Evolutionary conservation across 2,329 filamentous ascomycete genomes (phyloP).

Genomic region (Rhynchosporium agropyri): DNA sequence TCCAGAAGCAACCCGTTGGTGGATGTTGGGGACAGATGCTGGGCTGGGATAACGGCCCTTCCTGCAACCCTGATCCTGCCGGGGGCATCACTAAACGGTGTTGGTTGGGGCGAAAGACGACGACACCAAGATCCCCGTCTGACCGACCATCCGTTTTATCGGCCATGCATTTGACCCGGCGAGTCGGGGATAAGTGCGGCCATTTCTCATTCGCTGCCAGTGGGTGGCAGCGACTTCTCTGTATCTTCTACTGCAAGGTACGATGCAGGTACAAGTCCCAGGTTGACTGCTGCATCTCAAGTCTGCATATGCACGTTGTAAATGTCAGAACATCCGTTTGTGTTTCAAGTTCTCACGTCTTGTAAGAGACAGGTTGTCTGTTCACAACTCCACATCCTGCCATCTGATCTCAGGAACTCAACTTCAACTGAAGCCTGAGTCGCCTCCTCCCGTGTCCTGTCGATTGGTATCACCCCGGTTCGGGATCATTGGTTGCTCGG

Average conservation of each 20-base stretch:
- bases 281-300: constrained; percentile 2
- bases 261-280: constrained; percentile 38
- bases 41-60: constrained; percentile 16
- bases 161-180: constrained; percentile 5
- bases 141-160: constrained; percentile 6
- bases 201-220: constrained; percentile 15
- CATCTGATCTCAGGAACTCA: constrained; percentile 24
- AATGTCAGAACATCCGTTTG: constrained; percentile 14
- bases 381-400: constrained; percentile 15
- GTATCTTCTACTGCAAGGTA: constrained; percentile 36
- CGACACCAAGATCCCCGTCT: constrained; percentile 6
- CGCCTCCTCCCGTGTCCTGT: constrained; percentile 34
- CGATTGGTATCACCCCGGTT: constrained; percentile 24
- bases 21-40: constrained; percentile 16
- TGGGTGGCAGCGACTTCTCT: neutral
- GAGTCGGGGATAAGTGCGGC: neutral
- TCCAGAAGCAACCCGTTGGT: constrained; percentile 18
- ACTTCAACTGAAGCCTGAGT: constrained; percentile 22
- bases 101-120: neutral
- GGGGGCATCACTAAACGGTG: constrained; percentile 11
- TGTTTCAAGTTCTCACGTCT: constrained; percentile 20
- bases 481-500: constrained; percentile 16
- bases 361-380: constrained; percentile 1
- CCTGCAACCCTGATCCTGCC: constrained; percentile 13
- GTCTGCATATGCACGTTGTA: constrained; percentile 25